Percentiles rank a stretch among this genome's conserved stretches.
Conservation (phyloP, 371 early-diverging fungal species). For the Blyttiomyces sp. region DNA sequence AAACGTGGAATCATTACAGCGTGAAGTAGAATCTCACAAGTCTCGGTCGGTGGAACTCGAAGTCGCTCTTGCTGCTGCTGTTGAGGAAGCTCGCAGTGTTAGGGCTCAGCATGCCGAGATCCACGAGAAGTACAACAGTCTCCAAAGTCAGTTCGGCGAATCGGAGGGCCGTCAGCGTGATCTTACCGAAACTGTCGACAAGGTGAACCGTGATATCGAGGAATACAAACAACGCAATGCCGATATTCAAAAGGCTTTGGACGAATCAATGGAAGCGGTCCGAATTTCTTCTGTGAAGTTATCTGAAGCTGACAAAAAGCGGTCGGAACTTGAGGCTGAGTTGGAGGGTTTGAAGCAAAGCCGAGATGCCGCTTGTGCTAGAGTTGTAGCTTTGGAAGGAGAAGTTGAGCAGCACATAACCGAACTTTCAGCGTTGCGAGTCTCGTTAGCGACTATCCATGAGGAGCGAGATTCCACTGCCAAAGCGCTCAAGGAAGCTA, state of each 20-base stretch:
- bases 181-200: neutral
- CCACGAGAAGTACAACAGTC: too few species aligned
- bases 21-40: neutral
- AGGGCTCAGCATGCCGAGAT: too few species aligned
- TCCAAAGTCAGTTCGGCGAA: too few species aligned
- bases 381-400: neutral
- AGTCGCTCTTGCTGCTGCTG: neutral
- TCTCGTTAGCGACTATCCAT: neutral
- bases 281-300: neutral
- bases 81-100: too few species aligned
- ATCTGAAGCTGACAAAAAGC: neutral
- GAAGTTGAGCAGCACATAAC: neutral
- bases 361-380: too few species aligned
- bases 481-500: too few species aligned
- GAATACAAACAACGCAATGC: neutral
- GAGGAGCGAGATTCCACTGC: neutral
- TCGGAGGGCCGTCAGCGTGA: too few species aligned
- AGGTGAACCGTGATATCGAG: neutral
- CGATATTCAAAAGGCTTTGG: too few species aligned
- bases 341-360: neutral
- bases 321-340: neutral
- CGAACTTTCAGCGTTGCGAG: neutral
- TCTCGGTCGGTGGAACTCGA: neutral
- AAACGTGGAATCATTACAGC: neutral
- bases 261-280: neutral